Evolutionary conservation across 371 early-diverging fungal genomes (phyloP).

Genomic region (Actinomortierella ambigua): DNA sequence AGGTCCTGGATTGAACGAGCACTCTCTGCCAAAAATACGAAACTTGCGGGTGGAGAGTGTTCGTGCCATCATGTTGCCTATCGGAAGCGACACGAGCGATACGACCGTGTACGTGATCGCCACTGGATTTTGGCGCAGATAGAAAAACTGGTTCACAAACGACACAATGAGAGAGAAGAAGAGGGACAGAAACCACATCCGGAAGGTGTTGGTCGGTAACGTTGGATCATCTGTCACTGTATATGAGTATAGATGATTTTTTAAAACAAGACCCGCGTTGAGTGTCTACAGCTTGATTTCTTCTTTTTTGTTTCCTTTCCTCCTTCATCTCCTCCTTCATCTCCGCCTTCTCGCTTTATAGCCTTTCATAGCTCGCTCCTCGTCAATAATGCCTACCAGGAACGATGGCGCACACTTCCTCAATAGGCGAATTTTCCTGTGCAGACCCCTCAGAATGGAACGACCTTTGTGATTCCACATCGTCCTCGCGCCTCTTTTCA

Average conservation of each 20-base stretch:
- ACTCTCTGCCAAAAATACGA: conserved; percentile 52
- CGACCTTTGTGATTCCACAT: conserved; percentile 17
- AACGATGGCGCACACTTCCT: conserved; percentile 67
- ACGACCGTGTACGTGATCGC: conserved; percentile 60
- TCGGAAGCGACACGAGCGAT: conserved; percentile 63
- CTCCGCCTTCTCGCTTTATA: too few species aligned
- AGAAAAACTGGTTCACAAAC: conserved; percentile 77
- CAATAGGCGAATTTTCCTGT: conserved; percentile 70
- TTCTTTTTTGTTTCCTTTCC: too few species aligned
- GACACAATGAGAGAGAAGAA: conserved; percentile 63
- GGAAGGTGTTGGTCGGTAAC: conserved; percentile 69
- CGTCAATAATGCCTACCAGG: conserved; percentile 55
- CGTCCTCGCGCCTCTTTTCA: background rate
- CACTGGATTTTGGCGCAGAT: conserved; percentile 69
- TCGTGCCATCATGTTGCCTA: conserved; percentile 66
- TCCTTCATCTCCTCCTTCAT: too few species aligned
- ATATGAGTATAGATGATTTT: conserved; percentile 1
- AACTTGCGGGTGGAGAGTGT: conserved; percentile 52
- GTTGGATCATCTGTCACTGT: conserved; percentile 60
- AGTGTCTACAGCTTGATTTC: background rate
- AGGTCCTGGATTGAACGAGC: conserved; percentile 66
- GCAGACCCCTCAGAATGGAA: background rate
- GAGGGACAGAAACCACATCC: conserved; percentile 69
- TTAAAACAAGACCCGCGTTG: conserved; percentile 1
- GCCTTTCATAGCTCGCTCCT: too few species aligned